These are phyloP conservation scores for Blastocystis sp. DNA, from an alignment of 352 stramenopile species.

Conservation along the genomic window DNA sequence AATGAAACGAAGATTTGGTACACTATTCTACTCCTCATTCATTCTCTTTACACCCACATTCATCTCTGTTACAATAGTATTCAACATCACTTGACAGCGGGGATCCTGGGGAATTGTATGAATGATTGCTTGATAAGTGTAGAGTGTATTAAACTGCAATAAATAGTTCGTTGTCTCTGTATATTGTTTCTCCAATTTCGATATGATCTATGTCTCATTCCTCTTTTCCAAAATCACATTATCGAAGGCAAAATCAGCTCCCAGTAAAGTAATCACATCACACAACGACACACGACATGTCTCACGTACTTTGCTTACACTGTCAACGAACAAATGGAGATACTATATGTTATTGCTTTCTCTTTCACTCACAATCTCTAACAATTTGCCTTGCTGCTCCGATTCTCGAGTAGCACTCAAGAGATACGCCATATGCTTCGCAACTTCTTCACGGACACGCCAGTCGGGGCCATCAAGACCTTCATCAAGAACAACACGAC, in stretches of 20 bases:
- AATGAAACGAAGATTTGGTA: conserved; percentile 60
- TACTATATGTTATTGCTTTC: neutral
- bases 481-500: conserved; percentile 36
- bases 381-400: neutral
- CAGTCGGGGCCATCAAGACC: conserved; percentile 46
- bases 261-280: conserved; percentile 3
- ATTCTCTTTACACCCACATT: neutral
- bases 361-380: conserved; percentile 16
- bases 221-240: neutral
- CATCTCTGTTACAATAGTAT: conserved; percentile 39
- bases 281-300: conserved; percentile 24
- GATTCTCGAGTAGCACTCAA: neutral
- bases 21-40: neutral
- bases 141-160: conserved; percentile 49
- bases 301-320: conserved; percentile 52
- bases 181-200: conserved; percentile 1
- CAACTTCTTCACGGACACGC: conserved; percentile 57
- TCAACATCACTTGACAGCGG: neutral
- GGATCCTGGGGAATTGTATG: neutral
- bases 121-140: conserved; percentile 29
- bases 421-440: conserved; percentile 55
- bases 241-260: conserved; percentile 26
- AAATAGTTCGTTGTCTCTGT: conserved; percentile 34
- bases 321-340: conserved; percentile 51
- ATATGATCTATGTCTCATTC: neutral